Base-by-base conservation (phyloP, 805 yeast genomes). In the Wickerhamiella musiphila region DNA sequence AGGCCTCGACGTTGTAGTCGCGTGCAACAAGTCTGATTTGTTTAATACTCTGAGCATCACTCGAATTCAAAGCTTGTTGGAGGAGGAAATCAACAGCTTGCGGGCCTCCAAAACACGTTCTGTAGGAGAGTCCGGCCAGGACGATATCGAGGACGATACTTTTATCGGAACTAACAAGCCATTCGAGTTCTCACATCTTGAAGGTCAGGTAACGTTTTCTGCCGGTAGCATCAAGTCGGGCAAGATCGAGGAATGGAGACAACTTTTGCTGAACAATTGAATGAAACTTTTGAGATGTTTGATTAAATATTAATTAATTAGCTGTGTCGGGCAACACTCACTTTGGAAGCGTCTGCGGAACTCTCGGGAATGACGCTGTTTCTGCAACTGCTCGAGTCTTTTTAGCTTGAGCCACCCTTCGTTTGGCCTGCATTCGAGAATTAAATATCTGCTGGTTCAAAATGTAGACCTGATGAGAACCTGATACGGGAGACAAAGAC, bases 21-120 rank as follows among this genome's bases (percentile, higher is more conserved):
- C 84, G 12, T 73, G 90, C 39, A 86, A 86, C 58, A 86, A 86
- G 52, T 66, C 68, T 32, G 96, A 90, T 45, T 65, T 74, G 24
- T 90, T 90, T 57, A 79, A 82, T 38, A 68, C 92, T 11, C 67
- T 81, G 43, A 86, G 90, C 14, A 61, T 72, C 7, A 45, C 54
- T 31, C 72, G 76, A 46, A 66, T 84, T 32, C 64, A 58, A 42
- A 60, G 61, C 17, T 51, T 70, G 25, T 52, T 86, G 34, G 86
- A 77, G 46, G 39, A 49, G 5, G 92, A 78, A 48, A 64, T 83
- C 41, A 65, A 68, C 28, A 61, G 62, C 28, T 56, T 72, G 28
- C 61, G 75, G 46, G 57, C 52, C 39, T 58, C 66, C 40, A 65
- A 57, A 43, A 56, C 63, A 38, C 60, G 60, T 25, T 58, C 61